Conservation (phyloP, 768 basidiomycete species). For the Pisolithus microcarpus region DNA sequence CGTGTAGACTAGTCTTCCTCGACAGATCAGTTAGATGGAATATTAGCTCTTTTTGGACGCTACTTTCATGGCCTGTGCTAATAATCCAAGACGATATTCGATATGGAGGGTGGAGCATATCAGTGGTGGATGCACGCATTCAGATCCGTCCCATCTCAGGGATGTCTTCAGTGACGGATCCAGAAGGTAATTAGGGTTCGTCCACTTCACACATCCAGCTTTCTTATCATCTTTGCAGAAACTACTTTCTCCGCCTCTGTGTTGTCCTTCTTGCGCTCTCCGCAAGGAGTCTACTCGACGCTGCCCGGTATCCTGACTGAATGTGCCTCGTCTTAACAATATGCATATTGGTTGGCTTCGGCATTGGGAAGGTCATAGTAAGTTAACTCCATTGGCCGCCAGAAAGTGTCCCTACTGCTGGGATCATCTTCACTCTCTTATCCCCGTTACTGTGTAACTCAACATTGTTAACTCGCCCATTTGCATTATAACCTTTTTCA, state of each 20-base stretch:
- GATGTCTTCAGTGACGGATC: background rate
- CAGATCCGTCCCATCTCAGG: too few species aligned
- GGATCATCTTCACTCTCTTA: slow-evolving; percentile 17
- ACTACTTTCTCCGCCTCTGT: slow-evolving; percentile 24
- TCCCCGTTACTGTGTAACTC: slow-evolving; percentile 31
- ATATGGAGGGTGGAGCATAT: background rate
- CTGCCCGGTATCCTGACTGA: slow-evolving; percentile 27
- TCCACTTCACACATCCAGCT: slow-evolving; percentile 14
- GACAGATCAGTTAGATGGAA: too few species aligned
- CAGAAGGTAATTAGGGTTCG: background rate
- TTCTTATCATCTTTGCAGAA: slow-evolving; percentile 19
- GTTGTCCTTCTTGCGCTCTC: slow-evolving; percentile 29
- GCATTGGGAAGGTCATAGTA: slow-evolving; percentile 1
- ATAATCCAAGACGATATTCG: too few species aligned
- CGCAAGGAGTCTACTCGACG: slow-evolving; percentile 10
- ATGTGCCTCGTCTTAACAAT: slow-evolving; percentile 24
- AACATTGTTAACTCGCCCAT: slow-evolving; percentile 30
- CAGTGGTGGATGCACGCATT: background rate
- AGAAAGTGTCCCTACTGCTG: slow-evolving; percentile 12
- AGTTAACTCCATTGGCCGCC: slow-evolving; percentile 12
- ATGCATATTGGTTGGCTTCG: slow-evolving; percentile 15
- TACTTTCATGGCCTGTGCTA: too few species aligned
- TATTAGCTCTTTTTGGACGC: too few species aligned
- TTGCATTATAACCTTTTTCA: slow-evolving; percentile 27
- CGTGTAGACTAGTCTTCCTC: too few species aligned